These are phyloP conservation scores for Planoprotostelium fungivorum DNA, from an alignment of 78 protist genomes.

Conservation along the genomic window DNA sequence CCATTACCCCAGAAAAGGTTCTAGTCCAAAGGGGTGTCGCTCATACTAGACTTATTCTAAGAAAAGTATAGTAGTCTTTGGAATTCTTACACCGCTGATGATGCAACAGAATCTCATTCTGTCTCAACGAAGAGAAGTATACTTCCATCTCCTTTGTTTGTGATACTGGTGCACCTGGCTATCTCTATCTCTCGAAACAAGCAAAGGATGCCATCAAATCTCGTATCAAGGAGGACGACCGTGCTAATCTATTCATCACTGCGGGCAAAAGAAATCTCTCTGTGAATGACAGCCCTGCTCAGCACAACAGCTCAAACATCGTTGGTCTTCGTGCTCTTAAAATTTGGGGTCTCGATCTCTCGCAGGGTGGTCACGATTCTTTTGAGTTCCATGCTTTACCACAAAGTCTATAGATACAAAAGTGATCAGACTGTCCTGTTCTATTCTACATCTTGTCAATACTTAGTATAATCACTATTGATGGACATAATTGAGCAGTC, in stretches of 20 bases:
- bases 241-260: neutral
- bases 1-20: constrained; percentile 1
- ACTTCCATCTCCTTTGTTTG: neutral
- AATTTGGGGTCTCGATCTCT: neutral
- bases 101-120: neutral
- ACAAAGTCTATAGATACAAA: neutral
- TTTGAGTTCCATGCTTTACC: neutral
- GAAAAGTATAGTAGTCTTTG: neutral
- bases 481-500: neutral
- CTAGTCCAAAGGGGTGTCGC: neutral
- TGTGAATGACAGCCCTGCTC: neutral
- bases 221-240: constrained; percentile 2
- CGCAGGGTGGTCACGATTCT: neutral
- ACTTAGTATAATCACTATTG: neutral
- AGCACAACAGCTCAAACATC: neutral
- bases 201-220: neutral
- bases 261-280: neutral
- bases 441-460: neutral
- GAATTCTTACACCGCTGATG: neutral
- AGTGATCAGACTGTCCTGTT: neutral
- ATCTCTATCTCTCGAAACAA: neutral
- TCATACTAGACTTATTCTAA: neutral
- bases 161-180: constrained; percentile 2
- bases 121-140: constrained; percentile 1
- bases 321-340: constrained; percentile 1